A percentile compares a stretch with the other conserved stretches of the same genome.
These are phyloP conservation scores for Entonaema liquescens DNA, from an alignment of 495 filamentous ascomycete species.

Conservation along the genomic window DNA sequence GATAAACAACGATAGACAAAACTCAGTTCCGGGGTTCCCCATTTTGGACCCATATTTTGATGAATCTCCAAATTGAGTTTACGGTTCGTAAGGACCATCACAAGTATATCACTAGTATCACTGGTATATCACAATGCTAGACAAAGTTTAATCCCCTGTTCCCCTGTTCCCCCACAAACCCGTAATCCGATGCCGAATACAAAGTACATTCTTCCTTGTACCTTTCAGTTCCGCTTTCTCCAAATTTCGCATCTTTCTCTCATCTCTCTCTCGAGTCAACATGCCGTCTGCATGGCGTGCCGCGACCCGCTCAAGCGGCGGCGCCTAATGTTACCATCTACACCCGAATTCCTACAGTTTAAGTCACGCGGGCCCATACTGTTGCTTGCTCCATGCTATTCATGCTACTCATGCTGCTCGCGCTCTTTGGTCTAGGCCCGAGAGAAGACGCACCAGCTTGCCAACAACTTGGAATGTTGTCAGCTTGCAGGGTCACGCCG, in stretches of 20 bases:
- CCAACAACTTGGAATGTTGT: slow-evolving; percentile 27
- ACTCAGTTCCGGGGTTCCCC: slow-evolving; percentile 32
- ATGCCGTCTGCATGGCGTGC: not conserved
- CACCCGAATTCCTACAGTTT: not conserved
- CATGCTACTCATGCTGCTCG: not conserved
- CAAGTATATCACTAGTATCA: not conserved
- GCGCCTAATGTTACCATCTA: slow-evolving; percentile 2
- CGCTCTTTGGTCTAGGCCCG: not conserved
- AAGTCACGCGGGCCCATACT: not conserved
- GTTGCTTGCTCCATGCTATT: not conserved
- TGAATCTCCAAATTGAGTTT: not conserved
- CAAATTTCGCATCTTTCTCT: not conserved
- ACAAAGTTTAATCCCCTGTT: not conserved
- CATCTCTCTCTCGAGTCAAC: not conserved
- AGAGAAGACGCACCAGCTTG: not conserved
- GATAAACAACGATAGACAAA: slow-evolving; percentile 7
- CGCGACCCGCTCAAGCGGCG: not conserved
- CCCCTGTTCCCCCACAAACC: not conserved
- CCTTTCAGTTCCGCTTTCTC: not conserved
- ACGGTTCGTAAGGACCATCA: not conserved
- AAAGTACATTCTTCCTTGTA: not conserved
- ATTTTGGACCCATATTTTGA: not conserved
- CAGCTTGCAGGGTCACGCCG: slow-evolving; percentile 38
- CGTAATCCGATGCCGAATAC: not conserved
- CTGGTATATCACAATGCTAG: not conserved